Conservation (phyloP, 2,329 filamentous ascomycete species). For the Diaporthe longicolla region DNA sequence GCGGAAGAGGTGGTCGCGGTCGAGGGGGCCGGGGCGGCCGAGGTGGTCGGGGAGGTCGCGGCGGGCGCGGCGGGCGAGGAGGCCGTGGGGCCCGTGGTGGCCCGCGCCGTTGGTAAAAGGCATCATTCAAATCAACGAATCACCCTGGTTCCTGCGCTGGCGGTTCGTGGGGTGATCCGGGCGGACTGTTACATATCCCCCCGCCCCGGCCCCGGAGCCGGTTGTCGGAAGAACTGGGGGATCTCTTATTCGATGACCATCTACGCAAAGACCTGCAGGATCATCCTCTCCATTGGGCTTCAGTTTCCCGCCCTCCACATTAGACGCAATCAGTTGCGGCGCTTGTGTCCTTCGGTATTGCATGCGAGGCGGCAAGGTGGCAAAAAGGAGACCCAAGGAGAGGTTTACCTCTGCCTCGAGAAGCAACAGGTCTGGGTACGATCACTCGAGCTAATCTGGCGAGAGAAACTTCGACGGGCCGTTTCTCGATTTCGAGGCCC, state of each 20-base stretch:
- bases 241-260: background rate
- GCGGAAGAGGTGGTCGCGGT: slow-evolving; percentile 1
- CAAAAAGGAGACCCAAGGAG: background rate
- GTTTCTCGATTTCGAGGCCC: slow-evolving; percentile 7
- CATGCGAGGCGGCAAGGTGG: background rate
- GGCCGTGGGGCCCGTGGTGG: background rate
- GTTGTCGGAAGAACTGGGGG: background rate
- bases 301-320: background rate
- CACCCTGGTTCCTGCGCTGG: background rate
- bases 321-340: background rate
- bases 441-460: slow-evolving; percentile 11
- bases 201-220: slow-evolving; percentile 4
- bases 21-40: slow-evolving; percentile 12
- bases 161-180: slow-evolving; percentile 1
- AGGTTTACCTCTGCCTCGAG: background rate
- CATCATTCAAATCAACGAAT: background rate
- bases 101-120: slow-evolving; percentile 11
- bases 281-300: background rate
- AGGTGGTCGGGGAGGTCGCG: background rate
- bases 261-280: background rate
- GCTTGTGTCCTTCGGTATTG: no score
- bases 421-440: background rate
- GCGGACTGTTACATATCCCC: background rate
- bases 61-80: slow-evolving; percentile 7
- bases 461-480: background rate